A percentile compares a stretch with the other conserved stretches of the same genome.
phyloP scores from a whole-genome alignment of 345 rosid genomes.

The Limnanthes douglasii region DNA sequence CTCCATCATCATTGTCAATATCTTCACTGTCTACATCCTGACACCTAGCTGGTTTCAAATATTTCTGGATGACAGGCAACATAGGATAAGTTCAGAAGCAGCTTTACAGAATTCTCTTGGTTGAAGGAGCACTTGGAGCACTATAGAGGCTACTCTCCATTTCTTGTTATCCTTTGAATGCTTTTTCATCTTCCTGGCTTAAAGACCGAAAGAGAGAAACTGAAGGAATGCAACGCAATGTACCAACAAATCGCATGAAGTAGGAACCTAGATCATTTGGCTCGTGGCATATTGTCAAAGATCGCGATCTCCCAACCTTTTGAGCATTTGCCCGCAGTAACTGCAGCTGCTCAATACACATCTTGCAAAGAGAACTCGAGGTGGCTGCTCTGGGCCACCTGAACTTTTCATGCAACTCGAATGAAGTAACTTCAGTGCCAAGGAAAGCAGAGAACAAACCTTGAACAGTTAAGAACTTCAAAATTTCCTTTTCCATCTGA shows the following conservation, averaged over 20 bases:
- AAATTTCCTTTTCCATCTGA: conserved; percentile 61
- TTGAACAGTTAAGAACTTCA: conserved; percentile 92
- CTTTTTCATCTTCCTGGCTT: conserved; percentile 64
- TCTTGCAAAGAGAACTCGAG: conserved; percentile 54
- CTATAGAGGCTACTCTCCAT: conserved; percentile 60
- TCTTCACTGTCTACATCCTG: conserved; percentile 41
- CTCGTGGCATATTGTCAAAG: conserved; percentile 35
- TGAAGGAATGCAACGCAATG: conserved; percentile 83
- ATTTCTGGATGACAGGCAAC: conserved; percentile 81
- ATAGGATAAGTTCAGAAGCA: conserved; percentile 72
- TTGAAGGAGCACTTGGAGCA: conserved; percentile 76
- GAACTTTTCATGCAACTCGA: conserved; percentile 90
- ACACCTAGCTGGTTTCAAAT: conserved; percentile 81
- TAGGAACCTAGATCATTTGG: conserved; percentile 59
- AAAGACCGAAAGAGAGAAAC: conserved; percentile 75
- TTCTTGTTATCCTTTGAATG: conserved; percentile 48
- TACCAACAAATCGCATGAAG: conserved; percentile 71
- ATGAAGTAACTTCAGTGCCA: conserved; percentile 91
- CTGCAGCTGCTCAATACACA: conserved; percentile 91
- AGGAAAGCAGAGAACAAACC: conserved; percentile 88
- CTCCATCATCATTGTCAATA: conserved; percentile 52
- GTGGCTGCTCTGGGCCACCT: conserved; percentile 86
- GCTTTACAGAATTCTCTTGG: conserved; percentile 77
- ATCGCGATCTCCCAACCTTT: conserved; percentile 34
- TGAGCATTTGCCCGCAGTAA: conserved; percentile 58